Evolutionary conservation across 2,329 filamentous ascomycete species (phyloP), one percentile per base, ranked within the genome.

Genomic region (Alternaria sp.): DNA sequence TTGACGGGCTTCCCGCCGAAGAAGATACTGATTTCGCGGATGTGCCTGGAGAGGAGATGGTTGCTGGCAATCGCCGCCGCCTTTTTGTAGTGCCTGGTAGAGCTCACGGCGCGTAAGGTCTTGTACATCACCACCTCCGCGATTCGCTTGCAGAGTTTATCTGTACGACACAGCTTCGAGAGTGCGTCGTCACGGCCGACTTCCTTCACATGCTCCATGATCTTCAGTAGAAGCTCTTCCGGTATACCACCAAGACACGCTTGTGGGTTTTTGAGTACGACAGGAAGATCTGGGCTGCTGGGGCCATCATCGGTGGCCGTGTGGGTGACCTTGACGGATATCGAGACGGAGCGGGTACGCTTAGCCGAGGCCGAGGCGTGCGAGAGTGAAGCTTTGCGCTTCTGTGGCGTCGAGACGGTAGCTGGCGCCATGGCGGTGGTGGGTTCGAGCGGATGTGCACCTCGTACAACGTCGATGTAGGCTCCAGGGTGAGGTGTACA

Each of bases 151-250:
- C 32, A 67, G 17, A 59, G 63, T 11, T 21, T 28, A 43, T 59
- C 50, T 7, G 53, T 58, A 3, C 23, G 54, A 21, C 61, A 53
- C 7, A 68, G 43, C 15, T 19, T 47, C 4, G 58, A 58, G 6
- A 66, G 47, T 28, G 40, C 30, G 15, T 17, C 9, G 36, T 40
- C 15, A 13, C 10, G 25, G 1, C 12, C n/a, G 11, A 25, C 7
- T 3, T 25, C 10, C 4, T 40, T 5, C 1, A 65, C 21, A 21
- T 47, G 13, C 10, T 30, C 11, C 17, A 57, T 6, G 12, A 61
- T 54, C 15, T 55, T 23, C 10, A 61, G n/a, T 1, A 66, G 32
- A 9, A 66, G 47, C 10, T 66, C 64, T 25, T 66, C 64, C 8
- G 64, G 61, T 11, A 66, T 21, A 0, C 50, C 25, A 15, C 26